phyloP scores from a whole-genome alignment of 1,284 basidiomycete species.

The Stygiomarasmius scandens region DNA sequence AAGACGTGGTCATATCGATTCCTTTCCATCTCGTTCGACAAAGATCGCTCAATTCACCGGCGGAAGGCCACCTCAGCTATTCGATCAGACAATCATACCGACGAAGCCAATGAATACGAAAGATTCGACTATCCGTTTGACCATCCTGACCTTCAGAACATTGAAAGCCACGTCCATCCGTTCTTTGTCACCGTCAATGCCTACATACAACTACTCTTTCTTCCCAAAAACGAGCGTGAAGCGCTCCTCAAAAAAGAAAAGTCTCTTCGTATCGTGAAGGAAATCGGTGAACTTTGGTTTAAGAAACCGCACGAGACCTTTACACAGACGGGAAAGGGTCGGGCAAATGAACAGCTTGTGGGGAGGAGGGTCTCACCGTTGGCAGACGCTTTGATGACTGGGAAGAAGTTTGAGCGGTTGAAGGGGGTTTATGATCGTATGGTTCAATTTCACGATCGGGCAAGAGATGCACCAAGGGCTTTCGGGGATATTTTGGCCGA shows the following conservation, averaged over 20 bases:
- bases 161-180: conserved; percentile 8
- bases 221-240: neutral
- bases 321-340: conserved; percentile 1
- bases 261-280: neutral
- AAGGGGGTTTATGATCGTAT: neutral
- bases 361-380: neutral
- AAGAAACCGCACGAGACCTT: neutral
- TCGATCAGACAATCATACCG: neutral
- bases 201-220: neutral
- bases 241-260: neutral
- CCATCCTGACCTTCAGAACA: conserved; percentile 4
- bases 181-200: conserved; percentile 11
- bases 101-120: conserved; percentile 1
- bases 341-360: neutral
- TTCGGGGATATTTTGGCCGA: neutral
- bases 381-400: neutral
- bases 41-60: conserved; percentile 11
- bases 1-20: conserved; percentile 8
- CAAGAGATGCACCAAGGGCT: neutral
- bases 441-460: neutral
- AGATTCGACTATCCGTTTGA: conserved; percentile 11
- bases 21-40: conserved; percentile 9
- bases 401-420: neutral
- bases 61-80: neutral
- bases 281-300: conserved; percentile 5